These are phyloP conservation scores for Volvox carteri DNA, from an alignment of 163 green algal species.

Conservation along the genomic window DNA sequence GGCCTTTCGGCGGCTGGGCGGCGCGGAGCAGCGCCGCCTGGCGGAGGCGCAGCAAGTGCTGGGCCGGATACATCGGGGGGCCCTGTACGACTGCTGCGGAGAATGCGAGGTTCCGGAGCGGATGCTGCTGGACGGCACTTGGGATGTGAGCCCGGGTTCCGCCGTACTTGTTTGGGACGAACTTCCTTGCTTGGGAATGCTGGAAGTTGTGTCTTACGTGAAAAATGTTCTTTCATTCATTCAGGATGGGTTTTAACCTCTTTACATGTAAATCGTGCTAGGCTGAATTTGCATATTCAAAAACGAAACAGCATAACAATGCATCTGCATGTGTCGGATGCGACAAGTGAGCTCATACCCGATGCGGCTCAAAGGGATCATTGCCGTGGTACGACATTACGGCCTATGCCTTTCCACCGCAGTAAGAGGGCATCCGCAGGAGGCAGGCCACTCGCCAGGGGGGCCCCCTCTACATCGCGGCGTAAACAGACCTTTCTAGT, in stretches of 20 bases:
- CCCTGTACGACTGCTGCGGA: conserved; percentile 12
- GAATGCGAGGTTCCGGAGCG: conserved; percentile 15
- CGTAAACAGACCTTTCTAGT: no score
- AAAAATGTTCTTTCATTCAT: no score
- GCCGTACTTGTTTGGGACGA: background rate
- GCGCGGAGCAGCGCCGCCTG: background rate
- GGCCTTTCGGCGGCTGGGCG: background rate
- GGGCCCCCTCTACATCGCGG: no score
- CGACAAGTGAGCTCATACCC: no score
- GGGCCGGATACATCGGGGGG: background rate
- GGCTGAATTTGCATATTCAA: background rate
- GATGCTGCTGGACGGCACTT: background rate
- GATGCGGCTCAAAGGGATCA: no score
- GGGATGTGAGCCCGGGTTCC: background rate
- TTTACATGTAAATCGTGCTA: background rate
- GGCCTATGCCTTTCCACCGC: no score
- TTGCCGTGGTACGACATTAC: no score
- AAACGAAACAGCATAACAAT: background rate
- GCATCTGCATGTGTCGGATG: background rate
- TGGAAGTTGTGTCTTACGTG: no score
- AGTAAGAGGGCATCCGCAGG: no score
- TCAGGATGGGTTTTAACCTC: no score
- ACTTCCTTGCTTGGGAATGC: background rate
- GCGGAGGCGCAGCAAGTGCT: background rate
- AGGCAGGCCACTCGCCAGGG: no score